Base-by-base conservation (phyloP, 2,329 filamentous ascomycete genomes). In the Aspergillus alliaceus region DNA sequence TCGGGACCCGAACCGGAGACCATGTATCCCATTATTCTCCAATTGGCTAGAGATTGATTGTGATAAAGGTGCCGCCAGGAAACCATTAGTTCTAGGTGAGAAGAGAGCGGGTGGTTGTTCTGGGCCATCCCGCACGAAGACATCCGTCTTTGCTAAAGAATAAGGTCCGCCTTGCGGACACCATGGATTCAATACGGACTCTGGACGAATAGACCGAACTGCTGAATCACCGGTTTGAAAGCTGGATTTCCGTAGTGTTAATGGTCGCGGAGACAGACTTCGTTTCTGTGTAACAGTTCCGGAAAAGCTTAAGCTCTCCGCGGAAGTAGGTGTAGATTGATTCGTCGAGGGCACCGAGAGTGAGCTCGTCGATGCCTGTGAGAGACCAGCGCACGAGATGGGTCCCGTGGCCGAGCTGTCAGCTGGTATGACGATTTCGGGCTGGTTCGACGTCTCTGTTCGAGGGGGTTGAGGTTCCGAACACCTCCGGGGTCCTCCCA, bases 51-150 rank as follows among this genome's bases (percentile, higher is more conserved):
- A 69, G 52, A 78, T 69, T 4, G 75, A 71, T 14, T 71, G 59
- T 32, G 61, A 70, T 6, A 77, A 65, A 15, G 75, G 71, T 6
- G 72, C 70, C 5, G 73, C 68, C 59, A 77, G 64, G 55, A 80
- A 80, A 39, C 75, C 74, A 7, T 71, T 73, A 2, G 76, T 77
- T 40, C 77, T 69, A 2, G 79, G 79, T 2, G 79, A 80, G 52
- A 80, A 75, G 9, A 80, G 53, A 3, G 72, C 75, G 14, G 71
- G 68, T 3, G 68, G 70, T 22, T 60, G 56, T 27, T 70, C 64
- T 5, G 76, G 73, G 11, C 68, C 62, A 58, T 77, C 74, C 39
- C 75, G 71, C 60, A 72, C 69, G 48, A 75, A 74, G 5, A 75
- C 59, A 57, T 75, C 72, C 56, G 74, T 73, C 35, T 72, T 67